A percentile compares a stretch with the other conserved stretches of the same genome.
These are phyloP conservation scores for Goffeauzyma gilvescens DNA, from an alignment of 768 basidiomycete genomes.

Conservation along the genomic window DNA sequence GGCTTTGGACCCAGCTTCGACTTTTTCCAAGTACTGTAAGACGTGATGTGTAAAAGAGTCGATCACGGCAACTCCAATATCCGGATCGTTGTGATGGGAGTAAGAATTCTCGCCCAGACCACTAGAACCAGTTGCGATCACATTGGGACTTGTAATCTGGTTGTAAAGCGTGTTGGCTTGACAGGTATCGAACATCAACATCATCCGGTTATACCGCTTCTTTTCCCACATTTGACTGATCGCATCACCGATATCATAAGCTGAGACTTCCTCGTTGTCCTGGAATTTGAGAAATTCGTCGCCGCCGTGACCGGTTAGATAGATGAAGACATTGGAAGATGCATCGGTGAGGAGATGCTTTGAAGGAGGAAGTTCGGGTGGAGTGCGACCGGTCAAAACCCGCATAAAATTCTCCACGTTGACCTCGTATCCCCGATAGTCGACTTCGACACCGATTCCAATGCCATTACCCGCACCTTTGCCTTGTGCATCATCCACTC, in stretches of 20 bases:
- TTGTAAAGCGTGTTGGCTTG: constrained; percentile 92
- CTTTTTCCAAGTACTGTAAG: constrained; percentile 72
- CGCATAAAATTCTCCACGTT: constrained; percentile 91
- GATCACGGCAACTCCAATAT: constrained; percentile 88
- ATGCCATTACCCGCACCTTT: background rate
- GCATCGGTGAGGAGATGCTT: constrained; percentile 84
- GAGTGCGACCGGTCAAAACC: constrained; percentile 71
- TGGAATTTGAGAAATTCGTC: constrained; percentile 98
- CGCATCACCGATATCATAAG: constrained; percentile 92
- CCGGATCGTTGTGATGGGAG: constrained; percentile 86
- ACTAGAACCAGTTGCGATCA: constrained; percentile 77
- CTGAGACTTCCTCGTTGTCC: constrained; percentile 93
- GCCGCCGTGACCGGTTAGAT: constrained; percentile 96
- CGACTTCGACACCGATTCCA: constrained; percentile 78
- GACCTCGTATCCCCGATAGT: constrained; percentile 95
- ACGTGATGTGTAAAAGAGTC: constrained; percentile 86
- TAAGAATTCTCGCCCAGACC: constrained; percentile 74
- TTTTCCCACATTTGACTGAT: constrained; percentile 98
- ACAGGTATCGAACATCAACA: constrained; percentile 97
- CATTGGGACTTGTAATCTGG: constrained; percentile 79
- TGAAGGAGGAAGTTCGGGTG: constrained; percentile 65
- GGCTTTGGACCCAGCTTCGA: constrained; percentile 69
- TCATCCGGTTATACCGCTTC: constrained; percentile 82
- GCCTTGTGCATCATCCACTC: background rate
- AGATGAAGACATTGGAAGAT: constrained; percentile 80